phyloP scores from a whole-genome alignment of 345 rosid genomes.

The Limnanthes douglasii region DNA sequence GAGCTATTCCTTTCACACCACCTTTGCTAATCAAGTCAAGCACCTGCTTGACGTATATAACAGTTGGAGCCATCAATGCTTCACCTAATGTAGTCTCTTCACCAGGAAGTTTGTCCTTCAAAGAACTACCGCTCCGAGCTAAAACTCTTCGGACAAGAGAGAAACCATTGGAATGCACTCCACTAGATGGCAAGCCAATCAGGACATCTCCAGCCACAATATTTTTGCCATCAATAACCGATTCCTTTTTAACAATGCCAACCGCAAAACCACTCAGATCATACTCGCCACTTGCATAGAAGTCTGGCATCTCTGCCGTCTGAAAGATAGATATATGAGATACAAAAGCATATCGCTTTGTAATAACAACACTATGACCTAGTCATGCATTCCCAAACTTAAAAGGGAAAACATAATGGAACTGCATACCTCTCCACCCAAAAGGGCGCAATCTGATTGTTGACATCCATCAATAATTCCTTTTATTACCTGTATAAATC shows the following conservation, averaged over 20 bases:
- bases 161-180: slow-evolving; percentile 93
- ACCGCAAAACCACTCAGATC: slow-evolving; percentile 95
- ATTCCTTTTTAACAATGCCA: slow-evolving; percentile 65
- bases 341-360: no score
- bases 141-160: slow-evolving; percentile 86
- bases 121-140: slow-evolving; percentile 45
- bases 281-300: slow-evolving; percentile 73
- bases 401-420: neutral
- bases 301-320: slow-evolving; percentile 97
- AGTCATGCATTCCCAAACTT: slow-evolving; percentile 1
- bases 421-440: slow-evolving; percentile 83
- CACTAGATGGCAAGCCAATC: slow-evolving; percentile 85
- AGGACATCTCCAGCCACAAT: slow-evolving; percentile 68
- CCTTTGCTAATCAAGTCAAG: slow-evolving; percentile 64
- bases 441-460: slow-evolving; percentile 63
- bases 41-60: slow-evolving; percentile 84
- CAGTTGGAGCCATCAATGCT: slow-evolving; percentile 92
- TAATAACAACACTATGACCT: neutral
- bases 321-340: slow-evolving; percentile 12
- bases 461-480: slow-evolving; percentile 90
- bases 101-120: slow-evolving; percentile 61
- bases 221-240: slow-evolving; percentile 71
- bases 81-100: slow-evolving; percentile 47
- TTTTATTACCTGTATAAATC: slow-evolving; percentile 49
- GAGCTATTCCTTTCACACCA: slow-evolving; percentile 87